Percentiles rank a stretch among this genome's conserved stretches.
phyloP scores from a whole-genome alignment of 2,329 filamentous ascomycete genomes.

The Alternaria brassicae region DNA sequence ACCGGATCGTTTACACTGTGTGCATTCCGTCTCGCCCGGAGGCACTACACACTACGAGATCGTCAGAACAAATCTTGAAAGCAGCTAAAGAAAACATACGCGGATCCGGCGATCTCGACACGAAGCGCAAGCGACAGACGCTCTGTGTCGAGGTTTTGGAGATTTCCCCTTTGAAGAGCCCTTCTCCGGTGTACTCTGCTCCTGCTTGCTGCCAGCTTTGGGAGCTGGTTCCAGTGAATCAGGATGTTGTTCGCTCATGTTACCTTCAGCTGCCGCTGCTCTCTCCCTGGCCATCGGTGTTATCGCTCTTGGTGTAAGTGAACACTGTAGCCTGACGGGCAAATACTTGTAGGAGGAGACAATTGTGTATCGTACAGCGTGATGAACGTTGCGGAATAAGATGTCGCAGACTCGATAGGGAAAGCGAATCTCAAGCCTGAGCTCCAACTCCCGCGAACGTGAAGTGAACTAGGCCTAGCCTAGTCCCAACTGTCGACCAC shows the following conservation, averaged over 20 bases:
- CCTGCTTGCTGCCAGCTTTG: slow-evolving; percentile 18
- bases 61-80: slow-evolving; percentile 30
- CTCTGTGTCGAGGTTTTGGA: slow-evolving; percentile 51
- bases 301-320: background rate
- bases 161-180: slow-evolving; percentile 27
- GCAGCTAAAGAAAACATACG: slow-evolving; percentile 33
- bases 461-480: slow-evolving; percentile 16
- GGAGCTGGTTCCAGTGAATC: slow-evolving; percentile 25
- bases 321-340: background rate
- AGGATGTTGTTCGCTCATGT: slow-evolving; percentile 22
- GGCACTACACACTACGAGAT: slow-evolving; percentile 60
- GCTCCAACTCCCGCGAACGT: slow-evolving; percentile 14
- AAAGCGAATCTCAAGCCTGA: slow-evolving; percentile 24
- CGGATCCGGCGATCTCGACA: slow-evolving; percentile 57
- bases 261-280: slow-evolving; percentile 18
- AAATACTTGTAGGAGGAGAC: background rate
- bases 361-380: background rate
- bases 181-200: slow-evolving; percentile 23
- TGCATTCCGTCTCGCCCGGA: slow-evolving; percentile 59
- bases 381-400: slow-evolving; percentile 13
- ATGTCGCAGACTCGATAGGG: background rate
- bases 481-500: slow-evolving; percentile 19
- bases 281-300: slow-evolving; percentile 20
- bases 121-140: slow-evolving; percentile 63
- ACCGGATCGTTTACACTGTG: slow-evolving; percentile 61